A percentile compares a stretch with the other conserved stretches of the same genome.
Conservation (phyloP, 306 rosid species). For the Datisca glomerata region DNA sequence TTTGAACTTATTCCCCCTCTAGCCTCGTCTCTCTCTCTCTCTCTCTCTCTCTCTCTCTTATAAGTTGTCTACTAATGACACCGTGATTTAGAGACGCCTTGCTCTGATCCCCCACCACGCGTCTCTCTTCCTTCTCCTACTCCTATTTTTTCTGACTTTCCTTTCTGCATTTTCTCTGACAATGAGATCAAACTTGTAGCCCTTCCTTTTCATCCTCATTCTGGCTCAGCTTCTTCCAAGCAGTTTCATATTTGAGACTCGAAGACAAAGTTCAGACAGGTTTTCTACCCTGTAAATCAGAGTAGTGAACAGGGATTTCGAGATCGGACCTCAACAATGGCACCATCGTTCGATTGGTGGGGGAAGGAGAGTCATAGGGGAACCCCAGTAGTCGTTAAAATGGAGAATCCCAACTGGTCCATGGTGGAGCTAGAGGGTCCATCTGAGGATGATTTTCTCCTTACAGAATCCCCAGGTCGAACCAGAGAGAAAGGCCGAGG, state of each 20-base stretch:
- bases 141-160: neutral
- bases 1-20: slow-evolving; percentile 29
- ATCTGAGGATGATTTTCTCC: slow-evolving; percentile 53
- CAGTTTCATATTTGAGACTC: neutral
- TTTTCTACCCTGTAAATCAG: neutral
- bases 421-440: slow-evolving; percentile 92
- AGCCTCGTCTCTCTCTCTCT: slow-evolving; percentile 2
- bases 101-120: slow-evolving; percentile 36
- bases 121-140: slow-evolving; percentile 21
- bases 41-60: slow-evolving; percentile 11
- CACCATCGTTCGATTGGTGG: slow-evolving; percentile 68
- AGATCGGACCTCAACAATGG: slow-evolving; percentile 42
- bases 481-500: slow-evolving; percentile 45
- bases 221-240: slow-evolving; percentile 5
- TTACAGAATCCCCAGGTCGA: slow-evolving; percentile 23
- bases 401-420: slow-evolving; percentile 96
- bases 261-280: neutral
- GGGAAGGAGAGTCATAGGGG: slow-evolving; percentile 56
- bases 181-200: slow-evolving; percentile 42
- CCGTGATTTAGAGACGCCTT: slow-evolving; percentile 35
- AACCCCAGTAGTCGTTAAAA: slow-evolving; percentile 93
- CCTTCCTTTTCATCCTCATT: neutral
- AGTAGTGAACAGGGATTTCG: slow-evolving; percentile 8
- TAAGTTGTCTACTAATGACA: slow-evolving; percentile 42
- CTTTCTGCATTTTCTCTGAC: slow-evolving; percentile 20